phyloP scores from a whole-genome alignment of 352 stramenopile genomes.

The Paralagenidium karlingii region DNA sequence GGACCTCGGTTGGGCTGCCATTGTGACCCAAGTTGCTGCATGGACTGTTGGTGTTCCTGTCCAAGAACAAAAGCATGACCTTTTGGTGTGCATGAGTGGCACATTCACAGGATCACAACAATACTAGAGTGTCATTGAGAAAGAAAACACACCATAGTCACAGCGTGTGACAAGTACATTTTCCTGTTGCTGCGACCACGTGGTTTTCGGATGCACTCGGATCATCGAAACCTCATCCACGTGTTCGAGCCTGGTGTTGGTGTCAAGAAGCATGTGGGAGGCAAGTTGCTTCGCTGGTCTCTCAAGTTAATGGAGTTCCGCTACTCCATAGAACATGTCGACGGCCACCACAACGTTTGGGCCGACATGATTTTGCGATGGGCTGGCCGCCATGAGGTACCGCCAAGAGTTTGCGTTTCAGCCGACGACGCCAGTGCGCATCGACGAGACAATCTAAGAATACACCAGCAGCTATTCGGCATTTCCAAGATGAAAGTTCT shows the following conservation, averaged over 20 bases:
- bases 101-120: conserved; percentile 7
- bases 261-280: conserved; percentile 8
- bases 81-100: conserved; percentile 8
- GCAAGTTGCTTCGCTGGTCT: conserved; percentile 11
- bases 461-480: background rate
- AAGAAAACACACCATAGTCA: conserved; percentile 3
- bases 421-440: too few species aligned
- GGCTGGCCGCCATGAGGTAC: too few species aligned
- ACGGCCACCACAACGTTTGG: conserved; percentile 11
- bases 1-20: conserved; percentile 3
- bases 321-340: conserved; percentile 14
- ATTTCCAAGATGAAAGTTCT: background rate
- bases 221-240: conserved; percentile 11
- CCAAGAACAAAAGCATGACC: conserved; percentile 7
- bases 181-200: conserved; percentile 5
- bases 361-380: conserved; percentile 11
- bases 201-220: conserved; percentile 10
- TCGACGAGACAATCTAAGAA: too few species aligned
- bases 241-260: conserved; percentile 8
- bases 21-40: conserved; percentile 6
- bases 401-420: too few species aligned
- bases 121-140: conserved; percentile 13
- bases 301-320: conserved; percentile 2
- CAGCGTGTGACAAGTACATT: too few species aligned
- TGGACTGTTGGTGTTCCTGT: conserved; percentile 3